Conservation (phyloP, 2,329 filamentous ascomycete genomes). For the Colletotrichum sp. region DNA sequence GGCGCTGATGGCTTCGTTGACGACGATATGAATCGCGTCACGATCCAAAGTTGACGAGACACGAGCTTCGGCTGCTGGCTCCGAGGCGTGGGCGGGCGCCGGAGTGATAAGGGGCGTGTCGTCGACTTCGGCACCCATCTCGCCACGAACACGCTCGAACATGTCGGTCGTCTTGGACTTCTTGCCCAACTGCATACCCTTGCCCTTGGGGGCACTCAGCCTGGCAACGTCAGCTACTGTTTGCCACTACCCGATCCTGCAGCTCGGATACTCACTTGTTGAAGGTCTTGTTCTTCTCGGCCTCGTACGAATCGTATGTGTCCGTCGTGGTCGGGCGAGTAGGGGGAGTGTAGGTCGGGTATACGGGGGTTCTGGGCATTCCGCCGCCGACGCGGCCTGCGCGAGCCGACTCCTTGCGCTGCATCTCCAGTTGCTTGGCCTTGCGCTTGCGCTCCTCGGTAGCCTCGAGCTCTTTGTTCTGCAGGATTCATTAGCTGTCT, state of each 20-base stretch:
- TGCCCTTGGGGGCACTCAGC: constrained; percentile 73
- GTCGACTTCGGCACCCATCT: constrained; percentile 87
- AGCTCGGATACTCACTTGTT: constrained; percentile 66
- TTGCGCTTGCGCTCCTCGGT: constrained; percentile 98
- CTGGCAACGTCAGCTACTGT: not conserved
- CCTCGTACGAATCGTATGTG: constrained; percentile 92
- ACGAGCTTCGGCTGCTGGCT: constrained; percentile 59
- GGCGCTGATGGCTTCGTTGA: constrained; percentile 90
- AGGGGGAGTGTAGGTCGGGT: constrained; percentile 88
- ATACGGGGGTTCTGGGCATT: constrained; percentile 77
- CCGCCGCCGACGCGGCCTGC: constrained; percentile 63
- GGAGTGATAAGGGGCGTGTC: constrained; percentile 74
- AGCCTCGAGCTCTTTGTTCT: constrained; percentile 99
- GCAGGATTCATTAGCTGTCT: constrained; percentile 28
- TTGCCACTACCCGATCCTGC: not conserved
- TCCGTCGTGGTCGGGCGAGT: constrained; percentile 76
- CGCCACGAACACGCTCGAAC: constrained; percentile 92
- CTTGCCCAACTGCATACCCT: constrained; percentile 99
- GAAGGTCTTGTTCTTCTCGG: constrained; percentile 93
- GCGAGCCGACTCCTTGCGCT: constrained; percentile 93
- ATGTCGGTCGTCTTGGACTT: constrained; percentile 98
- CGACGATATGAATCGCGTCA: constrained; percentile 85
- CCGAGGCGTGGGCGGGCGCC: constrained; percentile 53
- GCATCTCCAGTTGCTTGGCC: constrained; percentile 98
- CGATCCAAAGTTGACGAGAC: constrained; percentile 74